Evolutionary conservation across 2,329 filamentous ascomycete species (phyloP), one percentile per base, ranked within the genome.

Genomic region (Botrytis porri): DNA sequence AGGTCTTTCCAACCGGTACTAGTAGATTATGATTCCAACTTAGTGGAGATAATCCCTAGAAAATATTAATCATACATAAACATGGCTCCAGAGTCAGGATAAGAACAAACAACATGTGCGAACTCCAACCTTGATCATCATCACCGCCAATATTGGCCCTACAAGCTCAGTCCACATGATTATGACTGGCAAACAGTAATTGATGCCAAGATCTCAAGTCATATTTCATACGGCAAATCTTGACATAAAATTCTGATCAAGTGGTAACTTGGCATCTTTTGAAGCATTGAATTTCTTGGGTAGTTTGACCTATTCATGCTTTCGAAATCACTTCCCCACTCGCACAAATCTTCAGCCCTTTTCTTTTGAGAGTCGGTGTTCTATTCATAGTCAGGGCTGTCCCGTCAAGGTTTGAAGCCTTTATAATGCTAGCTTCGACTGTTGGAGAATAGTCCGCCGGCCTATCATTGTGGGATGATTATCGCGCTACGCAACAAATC

Each of bases 271-370:
- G 32, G 14, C 22, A 66, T 18, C 22, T 65, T 65, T 37, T 65
- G 22, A 66, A n/a, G 63, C 32, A 35, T n/a, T 32, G n/a, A 7
- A 37, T 54, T 20, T 54, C 25, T 66, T 57, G 48, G 65, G 20
- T 37, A 22, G 35, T 67, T 57, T 67, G 35, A 7, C 10, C 5
- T 57, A 37, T 51, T 57, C 29, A 67, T 32, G 16, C 65, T 41
- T 54, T 57, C 35, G 25, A 25, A 57, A 7, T 57, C 10, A 41
- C 18, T 54, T 57, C n/a, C n/a, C 48, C n/a, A 57, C 32, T n/a
- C 66, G 29, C 37, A 69, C 54, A 45, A n/a, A 69, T 18, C 54
- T 61, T 69, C 66, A 61, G 54, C 54, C 66, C 45, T 54, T 65
- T 51, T 35, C n/a, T 39, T 57, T 39, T 32, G 20, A 29, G 14